These are phyloP conservation scores for Monilinia aucupariae DNA, from an alignment of 2,329 filamentous ascomycete genomes.

Conservation along the genomic window DNA sequence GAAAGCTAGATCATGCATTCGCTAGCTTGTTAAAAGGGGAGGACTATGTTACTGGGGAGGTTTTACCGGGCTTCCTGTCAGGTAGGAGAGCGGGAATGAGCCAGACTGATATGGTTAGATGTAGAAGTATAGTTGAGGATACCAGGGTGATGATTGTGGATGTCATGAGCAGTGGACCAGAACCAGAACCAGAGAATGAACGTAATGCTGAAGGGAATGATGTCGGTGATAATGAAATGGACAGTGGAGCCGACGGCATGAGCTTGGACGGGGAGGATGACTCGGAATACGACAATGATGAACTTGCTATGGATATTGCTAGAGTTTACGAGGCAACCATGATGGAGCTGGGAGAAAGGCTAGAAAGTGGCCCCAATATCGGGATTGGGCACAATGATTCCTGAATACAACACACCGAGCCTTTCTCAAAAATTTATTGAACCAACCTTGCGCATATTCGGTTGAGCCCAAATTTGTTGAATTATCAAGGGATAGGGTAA, in stretches of 20 bases:
- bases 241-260: slow-evolving; percentile 32
- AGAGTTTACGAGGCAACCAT: slow-evolving; percentile 77
- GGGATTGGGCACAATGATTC: slow-evolving; percentile 8
- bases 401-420: not conserved
- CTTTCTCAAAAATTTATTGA: not conserved
- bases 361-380: slow-evolving; percentile 39
- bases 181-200: slow-evolving; percentile 37
- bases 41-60: slow-evolving; percentile 59
- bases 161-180: slow-evolving; percentile 52
- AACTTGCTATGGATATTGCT: slow-evolving; percentile 66
- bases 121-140: slow-evolving; percentile 73
- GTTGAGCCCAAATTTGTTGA: not conserved
- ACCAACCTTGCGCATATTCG: not conserved
- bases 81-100: slow-evolving; percentile 59
- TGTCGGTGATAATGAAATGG: slow-evolving; percentile 36
- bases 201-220: not conserved
- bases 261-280: slow-evolving; percentile 33
- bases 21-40: slow-evolving; percentile 64
- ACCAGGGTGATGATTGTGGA: slow-evolving; percentile 67
- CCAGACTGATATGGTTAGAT: slow-evolving; percentile 78
- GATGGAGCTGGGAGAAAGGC: slow-evolving; percentile 62
- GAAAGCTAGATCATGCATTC: slow-evolving; percentile 80
- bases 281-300: slow-evolving; percentile 41
- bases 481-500: not conserved
- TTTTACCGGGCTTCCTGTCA: slow-evolving; percentile 65